These are phyloP conservation scores for Carex littledalei DNA, from an alignment of 176 grass and related monocot genomes.

Conservation along the genomic window DNA sequence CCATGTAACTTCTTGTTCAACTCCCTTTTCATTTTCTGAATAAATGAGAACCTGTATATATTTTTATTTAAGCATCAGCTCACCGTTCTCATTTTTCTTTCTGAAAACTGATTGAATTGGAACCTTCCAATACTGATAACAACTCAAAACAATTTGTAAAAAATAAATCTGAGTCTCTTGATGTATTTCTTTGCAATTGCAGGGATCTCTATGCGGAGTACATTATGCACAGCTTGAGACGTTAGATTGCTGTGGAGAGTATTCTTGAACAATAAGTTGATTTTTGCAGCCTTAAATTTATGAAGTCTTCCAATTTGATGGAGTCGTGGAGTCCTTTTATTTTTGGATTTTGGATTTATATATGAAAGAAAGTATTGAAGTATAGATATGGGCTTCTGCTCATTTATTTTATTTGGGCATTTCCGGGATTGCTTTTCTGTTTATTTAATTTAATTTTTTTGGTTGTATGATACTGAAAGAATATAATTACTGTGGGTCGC, in stretches of 20 bases:
- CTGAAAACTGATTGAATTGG: not conserved
- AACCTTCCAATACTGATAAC: not conserved
- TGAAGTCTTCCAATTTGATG: not conserved
- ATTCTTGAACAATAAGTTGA: not conserved
- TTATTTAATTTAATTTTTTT: not conserved
- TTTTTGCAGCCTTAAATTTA: not conserved
- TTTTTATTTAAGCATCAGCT: not conserved
- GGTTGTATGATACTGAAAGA: not conserved
- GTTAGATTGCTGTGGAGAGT: constrained; percentile 22
- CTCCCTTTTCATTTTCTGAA: not conserved
- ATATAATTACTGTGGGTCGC: not conserved
- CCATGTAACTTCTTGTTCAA: constrained; percentile 43
- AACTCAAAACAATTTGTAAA: not conserved
- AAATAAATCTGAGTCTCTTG: not conserved
- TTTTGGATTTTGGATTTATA: constrained; percentile 6
- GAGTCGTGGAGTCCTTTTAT: not conserved
- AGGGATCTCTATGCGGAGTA: constrained; percentile 57
- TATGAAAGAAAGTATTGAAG: not conserved
- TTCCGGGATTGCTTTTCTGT: not conserved
- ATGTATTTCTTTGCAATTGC: not conserved
- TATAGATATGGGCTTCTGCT: not conserved
- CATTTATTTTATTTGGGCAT: not conserved
- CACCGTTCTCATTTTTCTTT: not conserved
- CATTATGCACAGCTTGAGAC: constrained; percentile 49
- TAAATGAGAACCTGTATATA: no score